These are phyloP conservation scores for Hygrophoropsis aurantiaca DNA, from an alignment of 768 basidiomycete genomes.

Conservation along the genomic window DNA sequence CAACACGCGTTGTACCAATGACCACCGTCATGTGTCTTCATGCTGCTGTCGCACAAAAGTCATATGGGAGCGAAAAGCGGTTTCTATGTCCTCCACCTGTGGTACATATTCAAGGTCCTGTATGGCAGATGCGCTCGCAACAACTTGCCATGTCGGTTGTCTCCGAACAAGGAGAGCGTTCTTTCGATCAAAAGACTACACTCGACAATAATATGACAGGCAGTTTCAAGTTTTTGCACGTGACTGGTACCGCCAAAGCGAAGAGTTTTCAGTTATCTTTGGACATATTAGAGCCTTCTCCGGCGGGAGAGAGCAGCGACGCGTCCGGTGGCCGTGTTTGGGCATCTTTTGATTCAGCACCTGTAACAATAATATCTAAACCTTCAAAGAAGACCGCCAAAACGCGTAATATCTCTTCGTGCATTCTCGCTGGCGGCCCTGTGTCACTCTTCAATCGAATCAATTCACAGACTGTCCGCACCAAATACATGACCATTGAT, in stretches of 20 bases:
- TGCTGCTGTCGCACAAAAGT: slow-evolving; percentile 93
- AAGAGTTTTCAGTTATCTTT: slow-evolving; percentile 88
- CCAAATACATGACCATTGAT: slow-evolving; percentile 96
- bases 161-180: slow-evolving; percentile 78
- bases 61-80: slow-evolving; percentile 93
- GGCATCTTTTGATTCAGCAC: slow-evolving; percentile 91
- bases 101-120: slow-evolving; percentile 88
- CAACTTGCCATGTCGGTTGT: slow-evolving; percentile 85
- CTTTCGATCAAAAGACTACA: slow-evolving; percentile 81
- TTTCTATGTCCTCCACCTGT: slow-evolving; percentile 93
- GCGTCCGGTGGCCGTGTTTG: slow-evolving; percentile 64
- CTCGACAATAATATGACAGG: slow-evolving; percentile 83
- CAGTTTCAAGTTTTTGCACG: slow-evolving; percentile 90
- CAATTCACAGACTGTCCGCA: slow-evolving; percentile 94
- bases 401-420: slow-evolving; percentile 87
- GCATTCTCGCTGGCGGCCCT: slow-evolving; percentile 85
- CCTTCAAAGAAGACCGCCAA: slow-evolving; percentile 97
- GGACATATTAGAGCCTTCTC: slow-evolving; percentile 77
- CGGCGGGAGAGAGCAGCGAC: slow-evolving; percentile 36
- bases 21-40: slow-evolving; percentile 89
- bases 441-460: slow-evolving; percentile 95
- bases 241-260: slow-evolving; percentile 83
- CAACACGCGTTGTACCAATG: slow-evolving; percentile 78
- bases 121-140: slow-evolving; percentile 79
- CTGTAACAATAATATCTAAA: slow-evolving; percentile 94